These are phyloP conservation scores for Pseudogymnoascus pannorum DNA, from an alignment of 2,329 filamentous ascomycete genomes.

Conservation along the genomic window DNA sequence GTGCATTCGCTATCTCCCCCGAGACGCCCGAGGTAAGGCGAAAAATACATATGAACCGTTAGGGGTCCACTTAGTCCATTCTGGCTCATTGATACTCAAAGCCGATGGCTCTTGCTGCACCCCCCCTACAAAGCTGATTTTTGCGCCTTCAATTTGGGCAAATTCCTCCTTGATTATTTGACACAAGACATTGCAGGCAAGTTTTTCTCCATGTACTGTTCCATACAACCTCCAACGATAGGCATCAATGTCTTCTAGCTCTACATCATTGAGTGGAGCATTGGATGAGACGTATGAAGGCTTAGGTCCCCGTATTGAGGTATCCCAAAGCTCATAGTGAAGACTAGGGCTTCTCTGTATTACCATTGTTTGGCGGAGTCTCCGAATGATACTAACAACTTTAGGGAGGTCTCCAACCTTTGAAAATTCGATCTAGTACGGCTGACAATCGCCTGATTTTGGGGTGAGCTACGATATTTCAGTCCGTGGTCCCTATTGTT, in stretches of 20 bases:
- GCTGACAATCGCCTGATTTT: slow-evolving; percentile 42
- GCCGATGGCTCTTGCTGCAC: too few relatives aligned
- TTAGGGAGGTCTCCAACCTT: slow-evolving; percentile 42
- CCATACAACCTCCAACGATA: slow-evolving; percentile 42
- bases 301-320: slow-evolving; percentile 32
- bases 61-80: slow-evolving; percentile 43
- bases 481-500: background rate
- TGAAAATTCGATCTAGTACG: slow-evolving; percentile 37
- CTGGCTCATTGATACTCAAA: slow-evolving; percentile 29
- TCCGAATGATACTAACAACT: slow-evolving; percentile 42
- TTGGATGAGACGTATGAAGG: slow-evolving; percentile 25
- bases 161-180: slow-evolving; percentile 26
- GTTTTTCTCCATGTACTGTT: slow-evolving; percentile 32
- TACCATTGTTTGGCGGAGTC: slow-evolving; percentile 33
- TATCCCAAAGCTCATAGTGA: too few relatives aligned
- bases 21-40: slow-evolving; percentile 43
- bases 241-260: slow-evolving; percentile 36
- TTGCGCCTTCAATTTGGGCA: slow-evolving; percentile 24
- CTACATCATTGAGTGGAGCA: slow-evolving; percentile 32
- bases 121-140: slow-evolving; percentile 27
- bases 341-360: slow-evolving; percentile 36
- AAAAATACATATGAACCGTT: slow-evolving; percentile 46
- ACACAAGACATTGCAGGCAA: slow-evolving; percentile 29
- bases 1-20: slow-evolving; percentile 38
- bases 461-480: slow-evolving; percentile 39